Evolutionary conservation across 179 eudicot genomes (phyloP).

Genomic region (Carnegiea gigantea): DNA sequence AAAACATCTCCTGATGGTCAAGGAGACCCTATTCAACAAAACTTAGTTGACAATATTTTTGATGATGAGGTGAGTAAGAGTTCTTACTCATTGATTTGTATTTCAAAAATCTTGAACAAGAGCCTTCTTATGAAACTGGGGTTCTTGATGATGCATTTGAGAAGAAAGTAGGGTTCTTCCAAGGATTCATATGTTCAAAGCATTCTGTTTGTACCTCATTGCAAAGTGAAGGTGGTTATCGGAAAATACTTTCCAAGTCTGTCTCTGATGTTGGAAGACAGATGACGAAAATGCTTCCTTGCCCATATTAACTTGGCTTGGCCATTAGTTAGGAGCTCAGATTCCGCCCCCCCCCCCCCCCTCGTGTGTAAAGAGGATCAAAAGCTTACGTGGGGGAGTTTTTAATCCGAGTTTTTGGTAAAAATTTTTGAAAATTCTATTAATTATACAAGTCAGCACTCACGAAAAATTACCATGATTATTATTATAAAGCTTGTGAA

Average conservation of each 20-base stretch:
- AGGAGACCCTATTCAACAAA: neutral
- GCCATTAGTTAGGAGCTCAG: neutral
- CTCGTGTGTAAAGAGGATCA: no score
- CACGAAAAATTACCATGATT: no score
- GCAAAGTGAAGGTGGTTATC: slow-evolving; percentile 6
- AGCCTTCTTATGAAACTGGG: neutral
- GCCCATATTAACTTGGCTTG: neutral
- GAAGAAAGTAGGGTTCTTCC: slow-evolving; percentile 27
- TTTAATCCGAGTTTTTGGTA: no score
- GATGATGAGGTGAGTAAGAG: slow-evolving; percentile 1
- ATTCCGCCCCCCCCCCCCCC: no score
- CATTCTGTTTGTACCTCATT: slow-evolving; percentile 23
- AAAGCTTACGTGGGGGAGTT: no score
- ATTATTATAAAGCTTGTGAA: no score
- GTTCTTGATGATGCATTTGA: slow-evolving; percentile 7
- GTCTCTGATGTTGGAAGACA: slow-evolving; percentile 26
- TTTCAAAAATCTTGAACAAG: slow-evolving; percentile 28
- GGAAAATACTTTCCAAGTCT: slow-evolving; percentile 17
- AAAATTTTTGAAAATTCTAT: no score
- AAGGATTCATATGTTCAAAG: slow-evolving; percentile 30
- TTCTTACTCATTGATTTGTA: slow-evolving; percentile 17
- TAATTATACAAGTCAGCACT: no score
- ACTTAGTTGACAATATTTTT: slow-evolving; percentile 11
- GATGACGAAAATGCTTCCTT: slow-evolving; percentile 20
- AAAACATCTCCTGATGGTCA: neutral